These are phyloP conservation scores for Akanthomyces muscarius DNA, from an alignment of 2,329 filamentous ascomycete genomes.

Conservation along the genomic window DNA sequence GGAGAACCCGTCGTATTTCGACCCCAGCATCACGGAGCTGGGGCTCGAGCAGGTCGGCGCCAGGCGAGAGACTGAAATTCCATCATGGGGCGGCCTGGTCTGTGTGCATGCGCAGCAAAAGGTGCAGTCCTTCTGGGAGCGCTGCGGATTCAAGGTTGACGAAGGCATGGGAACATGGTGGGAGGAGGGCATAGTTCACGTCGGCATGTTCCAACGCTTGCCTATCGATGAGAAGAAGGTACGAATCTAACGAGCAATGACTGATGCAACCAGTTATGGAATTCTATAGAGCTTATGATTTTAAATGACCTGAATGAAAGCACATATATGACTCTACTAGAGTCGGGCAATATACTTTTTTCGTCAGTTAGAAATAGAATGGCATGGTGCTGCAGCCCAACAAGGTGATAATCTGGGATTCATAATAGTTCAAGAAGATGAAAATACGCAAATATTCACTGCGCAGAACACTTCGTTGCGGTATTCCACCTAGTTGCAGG, in stretches of 20 bases:
- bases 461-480: no score
- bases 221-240: conserved; percentile 29
- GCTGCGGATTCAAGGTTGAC: conserved; percentile 71
- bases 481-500: no score
- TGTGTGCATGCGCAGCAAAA: conserved; percentile 74
- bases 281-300: conserved; percentile 8
- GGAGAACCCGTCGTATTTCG: conserved; percentile 54
- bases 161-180: conserved; percentile 70
- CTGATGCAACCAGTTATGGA: not conserved
- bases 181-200: conserved; percentile 80
- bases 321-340: not conserved
- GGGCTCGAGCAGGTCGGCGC: conserved; percentile 42
- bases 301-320: conserved; percentile 7
- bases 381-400: not conserved
- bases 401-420: not conserved
- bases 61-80: conserved; percentile 38
- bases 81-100: conserved; percentile 69
- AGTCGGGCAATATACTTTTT: not conserved
- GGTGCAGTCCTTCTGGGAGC: conserved; percentile 62
- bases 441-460: no score
- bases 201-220: conserved; percentile 70
- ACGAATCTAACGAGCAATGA: conserved; percentile 22
- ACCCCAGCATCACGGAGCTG: conserved; percentile 43
- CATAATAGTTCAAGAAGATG: no score
- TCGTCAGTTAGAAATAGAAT: not conserved